Percentiles rank a stretch among this genome's conserved stretches.
Conservation (phyloP, 768 basidiomycete genomes). For the Asterophora parasitica region DNA sequence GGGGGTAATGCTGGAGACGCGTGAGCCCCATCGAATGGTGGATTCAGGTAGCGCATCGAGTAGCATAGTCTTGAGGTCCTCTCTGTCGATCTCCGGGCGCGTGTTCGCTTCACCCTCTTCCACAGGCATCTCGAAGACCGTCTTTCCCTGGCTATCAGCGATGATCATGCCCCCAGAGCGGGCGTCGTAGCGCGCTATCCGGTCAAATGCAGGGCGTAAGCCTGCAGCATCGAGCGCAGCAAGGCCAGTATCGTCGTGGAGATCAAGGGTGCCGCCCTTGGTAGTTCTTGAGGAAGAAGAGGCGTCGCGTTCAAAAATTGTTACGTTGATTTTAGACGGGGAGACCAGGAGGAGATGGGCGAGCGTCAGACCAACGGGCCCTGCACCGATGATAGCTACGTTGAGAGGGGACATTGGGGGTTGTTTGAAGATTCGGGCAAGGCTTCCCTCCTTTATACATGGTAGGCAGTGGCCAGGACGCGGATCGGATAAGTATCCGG, state of each 20-base stretch:
- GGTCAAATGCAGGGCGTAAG: slow-evolving; percentile 19
- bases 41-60: slow-evolving; percentile 19
- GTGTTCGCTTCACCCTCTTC: slow-evolving; percentile 4
- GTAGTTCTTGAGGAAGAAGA: slow-evolving; percentile 14
- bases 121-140: slow-evolving; percentile 5
- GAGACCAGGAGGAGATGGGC: slow-evolving; percentile 16
- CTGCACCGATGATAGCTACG: slow-evolving; percentile 19
- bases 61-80: slow-evolving; percentile 21
- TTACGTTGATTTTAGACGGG: slow-evolving; percentile 10
- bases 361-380: slow-evolving; percentile 23
- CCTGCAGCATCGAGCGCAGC: slow-evolving; percentile 21
- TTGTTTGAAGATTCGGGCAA: neutral
- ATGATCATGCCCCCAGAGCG: slow-evolving; percentile 12
- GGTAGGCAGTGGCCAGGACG: no score
- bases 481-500: no score
- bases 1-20: slow-evolving; percentile 11
- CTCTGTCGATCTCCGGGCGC: slow-evolving; percentile 24
- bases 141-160: slow-evolving; percentile 12
- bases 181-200: slow-evolving; percentile 16
- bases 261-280: slow-evolving; percentile 25
- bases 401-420: slow-evolving; percentile 7
- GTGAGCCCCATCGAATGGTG: slow-evolving; percentile 18
- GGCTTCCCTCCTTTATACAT: no score
- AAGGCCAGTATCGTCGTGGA: slow-evolving; percentile 22
- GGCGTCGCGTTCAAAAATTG: slow-evolving; percentile 21